Percentiles rank a stretch among this genome's conserved stretches.
Conservation (phyloP, 1,284 basidiomycete genomes). For the Calocybe gambosa region DNA sequence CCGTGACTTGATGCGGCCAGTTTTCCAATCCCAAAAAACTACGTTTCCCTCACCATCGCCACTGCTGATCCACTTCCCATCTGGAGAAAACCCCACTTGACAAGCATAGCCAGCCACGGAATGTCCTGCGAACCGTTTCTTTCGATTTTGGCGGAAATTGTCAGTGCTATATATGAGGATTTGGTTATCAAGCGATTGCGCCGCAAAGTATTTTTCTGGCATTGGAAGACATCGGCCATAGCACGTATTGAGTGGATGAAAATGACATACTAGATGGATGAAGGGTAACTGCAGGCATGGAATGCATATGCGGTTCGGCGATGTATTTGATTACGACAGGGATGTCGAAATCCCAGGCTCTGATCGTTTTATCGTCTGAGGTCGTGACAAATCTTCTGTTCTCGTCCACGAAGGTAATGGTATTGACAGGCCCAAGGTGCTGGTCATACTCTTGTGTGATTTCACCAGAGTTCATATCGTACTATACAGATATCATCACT, state of each 20-base stretch:
- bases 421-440: conserved; percentile 96
- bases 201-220: conserved; percentile 92
- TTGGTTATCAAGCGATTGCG: conserved; percentile 97
- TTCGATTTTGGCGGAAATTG: conserved; percentile 95
- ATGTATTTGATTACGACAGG: conserved; percentile 99
- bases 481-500: conserved; percentile 43
- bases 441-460: conserved; percentile 99
- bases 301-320: conserved; percentile 99
- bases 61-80: conserved; percentile 95
- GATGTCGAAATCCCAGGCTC: conserved; percentile 98
- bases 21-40: conserved; percentile 99
- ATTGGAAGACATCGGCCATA: neutral
- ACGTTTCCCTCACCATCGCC: conserved; percentile 94
- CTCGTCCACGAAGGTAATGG: conserved; percentile 96
- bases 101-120: conserved; percentile 96
- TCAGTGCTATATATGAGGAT: conserved; percentile 96
- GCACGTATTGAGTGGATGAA: neutral
- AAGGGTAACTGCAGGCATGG: conserved; percentile 95
- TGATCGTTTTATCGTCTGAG: conserved; percentile 98
- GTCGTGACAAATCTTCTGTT: conserved; percentile 97
- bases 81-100: conserved; percentile 94
- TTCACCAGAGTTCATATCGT: conserved; percentile 89
- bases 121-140: conserved; percentile 97
- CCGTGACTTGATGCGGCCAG: conserved; percentile 87
- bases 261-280: conserved; percentile 82